Evolutionary conservation across 768 basidiomycete genomes (phyloP), one percentile per base, ranked within the genome.

Genomic region (Xerocomus spinulosus): DNA sequence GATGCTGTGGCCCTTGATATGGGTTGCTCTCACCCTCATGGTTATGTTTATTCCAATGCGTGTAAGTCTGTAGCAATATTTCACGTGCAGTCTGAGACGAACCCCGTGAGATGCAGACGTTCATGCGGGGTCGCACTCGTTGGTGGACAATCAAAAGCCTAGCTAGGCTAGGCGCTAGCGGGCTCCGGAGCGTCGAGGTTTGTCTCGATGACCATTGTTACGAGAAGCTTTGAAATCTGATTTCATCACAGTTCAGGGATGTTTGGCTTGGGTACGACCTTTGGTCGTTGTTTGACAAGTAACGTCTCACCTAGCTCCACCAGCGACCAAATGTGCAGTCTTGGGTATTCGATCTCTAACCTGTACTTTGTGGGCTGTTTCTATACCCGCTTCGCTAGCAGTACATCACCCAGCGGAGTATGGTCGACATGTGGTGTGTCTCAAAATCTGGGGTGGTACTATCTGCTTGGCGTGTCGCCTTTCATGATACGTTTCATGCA

Each of bases 261-360:
- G 90, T 90, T 81, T 92, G 89, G 89, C 73, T 91, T 66, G 89
- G 86, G 85, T 87, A 63, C 38, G 77, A 58, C 18, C 6, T 10
- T 35, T 33, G 9, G n/a, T 14, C 18, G 5, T 29, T 46, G 5
- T 44, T 26, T 14, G 4, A 23, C 24, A 8, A 26, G 9, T 5
- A 28, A 35, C n/a, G 21, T 49, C 50, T 49, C 29, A 49, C 12
- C n/a, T 21, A 20, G 37, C 23, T 10, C 20, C 25, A 18, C 29
- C 56, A 89, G 87, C 12, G 89, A 92, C 55, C 88, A 91, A 54
- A 76, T 87, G 57, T 87, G 86, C 68, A 89, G 86, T 53, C 71
- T 96, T 28, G 63, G 74, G 3, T 93, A 86, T 68, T 78, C 83
- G 0, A 63, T 94, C 4, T 79, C 83, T 12, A 82, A 85, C 57